These are phyloP conservation scores for Pseudognaphalium luteoalbum DNA, from an alignment of 129 eudicot species.

Conservation along the genomic window DNA sequence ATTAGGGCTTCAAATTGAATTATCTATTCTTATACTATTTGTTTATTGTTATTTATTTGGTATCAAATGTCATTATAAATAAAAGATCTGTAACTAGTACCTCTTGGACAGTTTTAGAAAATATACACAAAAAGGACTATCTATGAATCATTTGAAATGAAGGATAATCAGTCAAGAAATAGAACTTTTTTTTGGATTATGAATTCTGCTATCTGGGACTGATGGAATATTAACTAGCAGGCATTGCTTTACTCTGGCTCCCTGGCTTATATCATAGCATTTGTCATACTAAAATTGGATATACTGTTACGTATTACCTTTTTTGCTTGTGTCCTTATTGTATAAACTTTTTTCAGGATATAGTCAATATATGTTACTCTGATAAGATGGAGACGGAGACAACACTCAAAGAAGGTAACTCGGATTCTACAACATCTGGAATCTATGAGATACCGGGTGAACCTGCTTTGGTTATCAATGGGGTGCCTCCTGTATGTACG, in stretches of 20 bases:
- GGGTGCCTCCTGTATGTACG: constrained; percentile 56
- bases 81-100: neutral
- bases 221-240: neutral
- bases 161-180: neutral
- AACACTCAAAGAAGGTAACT: constrained; percentile 33
- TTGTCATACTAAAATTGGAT: neutral
- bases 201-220: neutral
- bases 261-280: no score
- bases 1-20: neutral
- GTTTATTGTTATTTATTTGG: neutral
- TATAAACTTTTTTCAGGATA: constrained; percentile 1
- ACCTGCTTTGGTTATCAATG: constrained; percentile 53
- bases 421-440: constrained; percentile 37
- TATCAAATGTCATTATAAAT: neutral
- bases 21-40: neutral
- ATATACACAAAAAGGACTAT: neutral
- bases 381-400: constrained; percentile 32
- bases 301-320: neutral
- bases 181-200: no score
- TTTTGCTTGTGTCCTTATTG: neutral
- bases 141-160: neutral
- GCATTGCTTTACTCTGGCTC: neutral
- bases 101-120: neutral
- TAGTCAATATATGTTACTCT: neutral
- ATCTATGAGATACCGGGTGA: constrained; percentile 68